phyloP scores from a whole-genome alignment of 2,329 filamentous ascomycete species.

The Monilinia laxa region DNA sequence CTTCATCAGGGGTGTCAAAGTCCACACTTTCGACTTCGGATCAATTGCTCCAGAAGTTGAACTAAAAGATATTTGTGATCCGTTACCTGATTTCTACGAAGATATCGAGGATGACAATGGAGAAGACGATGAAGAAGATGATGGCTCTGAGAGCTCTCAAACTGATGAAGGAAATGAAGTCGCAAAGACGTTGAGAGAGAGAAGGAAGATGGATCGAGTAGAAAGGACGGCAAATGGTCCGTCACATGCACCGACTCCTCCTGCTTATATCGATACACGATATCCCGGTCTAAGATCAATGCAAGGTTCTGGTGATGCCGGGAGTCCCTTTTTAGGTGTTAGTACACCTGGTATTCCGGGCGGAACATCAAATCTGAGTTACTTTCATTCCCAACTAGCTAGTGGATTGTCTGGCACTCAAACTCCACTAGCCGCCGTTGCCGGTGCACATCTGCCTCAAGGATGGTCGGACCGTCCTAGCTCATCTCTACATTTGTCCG shows the following conservation, averaged over 20 bases:
- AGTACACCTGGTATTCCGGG: slow-evolving; percentile 65
- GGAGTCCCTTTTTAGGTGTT: slow-evolving; percentile 58
- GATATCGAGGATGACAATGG: slow-evolving; percentile 66
- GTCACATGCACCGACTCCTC: slow-evolving; percentile 29
- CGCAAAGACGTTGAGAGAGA: slow-evolving; percentile 39
- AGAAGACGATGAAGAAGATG: slow-evolving; percentile 50
- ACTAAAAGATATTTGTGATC: slow-evolving; percentile 95
- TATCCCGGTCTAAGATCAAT: slow-evolving; percentile 39
- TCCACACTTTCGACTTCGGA: slow-evolving; percentile 93
- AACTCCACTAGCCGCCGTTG: slow-evolving; percentile 76
- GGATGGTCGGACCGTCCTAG: slow-evolving; percentile 46
- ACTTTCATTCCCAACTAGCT: slow-evolving; percentile 77
- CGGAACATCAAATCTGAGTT: slow-evolving; percentile 74
- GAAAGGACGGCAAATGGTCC: slow-evolving; percentile 39
- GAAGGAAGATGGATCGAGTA: slow-evolving; percentile 41
- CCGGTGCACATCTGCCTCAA: slow-evolving; percentile 63
- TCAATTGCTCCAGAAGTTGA: slow-evolving; percentile 78
- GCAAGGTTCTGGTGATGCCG: slow-evolving; percentile 46
- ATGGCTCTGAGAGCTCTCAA: slow-evolving; percentile 31
- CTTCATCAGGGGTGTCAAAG: slow-evolving; percentile 94
- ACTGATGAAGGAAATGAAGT: slow-evolving; percentile 26
- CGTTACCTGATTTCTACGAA: slow-evolving; percentile 94
- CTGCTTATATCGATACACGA: slow-evolving; percentile 46
- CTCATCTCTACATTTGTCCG: slow-evolving; percentile 29
- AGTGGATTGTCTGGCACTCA: slow-evolving; percentile 71